Conservation (phyloP, 2,329 filamentous ascomycete genomes). For the Elsinoe necatrix region DNA sequence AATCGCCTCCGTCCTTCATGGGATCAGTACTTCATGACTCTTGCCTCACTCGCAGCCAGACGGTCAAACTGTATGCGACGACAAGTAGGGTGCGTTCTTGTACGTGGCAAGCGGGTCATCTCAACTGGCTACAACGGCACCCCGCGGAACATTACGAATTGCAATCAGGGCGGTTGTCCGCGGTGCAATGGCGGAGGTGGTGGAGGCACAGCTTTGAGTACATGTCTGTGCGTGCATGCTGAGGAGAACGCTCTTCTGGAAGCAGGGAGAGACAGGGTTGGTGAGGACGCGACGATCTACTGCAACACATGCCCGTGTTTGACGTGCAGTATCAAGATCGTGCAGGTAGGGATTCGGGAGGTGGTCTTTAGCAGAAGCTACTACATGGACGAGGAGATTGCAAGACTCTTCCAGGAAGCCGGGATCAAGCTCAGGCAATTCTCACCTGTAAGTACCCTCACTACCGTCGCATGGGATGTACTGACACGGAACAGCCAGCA, state of each 20-base stretch:
- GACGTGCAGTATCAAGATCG: slow-evolving; percentile 97
- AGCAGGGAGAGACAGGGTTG: slow-evolving; percentile 81
- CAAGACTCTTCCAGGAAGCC: slow-evolving; percentile 71
- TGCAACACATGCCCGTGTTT: slow-evolving; percentile 95
- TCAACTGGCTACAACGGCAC: slow-evolving; percentile 97
- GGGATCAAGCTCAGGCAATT: slow-evolving; percentile 84
- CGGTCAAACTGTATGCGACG: slow-evolving; percentile 98
- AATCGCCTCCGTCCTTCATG: slow-evolving; percentile 78
- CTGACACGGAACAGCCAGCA: slow-evolving; percentile 21
- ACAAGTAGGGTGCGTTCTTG: slow-evolving; percentile 87
- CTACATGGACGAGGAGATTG: slow-evolving; percentile 83
- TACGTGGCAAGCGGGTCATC: slow-evolving; percentile 76
- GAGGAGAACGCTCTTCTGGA: slow-evolving; percentile 96
- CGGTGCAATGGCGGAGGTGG: slow-evolving; percentile 72
- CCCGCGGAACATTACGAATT: slow-evolving; percentile 81
- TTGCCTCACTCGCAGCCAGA: slow-evolving; percentile 84
- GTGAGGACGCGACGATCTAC: slow-evolving; percentile 75
- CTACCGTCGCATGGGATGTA: neutral
- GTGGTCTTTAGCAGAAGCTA: slow-evolving; percentile 93
- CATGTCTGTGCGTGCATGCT: slow-evolving; percentile 93
- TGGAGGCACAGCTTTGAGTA: slow-evolving; percentile 65
- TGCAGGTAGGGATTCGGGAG: slow-evolving; percentile 89
- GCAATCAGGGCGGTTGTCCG: slow-evolving; percentile 79
- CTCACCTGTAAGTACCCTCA: slow-evolving; percentile 55
- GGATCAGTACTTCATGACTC: slow-evolving; percentile 97